These are phyloP conservation scores for Coniella vitis DNA, from an alignment of 2,329 filamentous ascomycete species.

Conservation along the genomic window DNA sequence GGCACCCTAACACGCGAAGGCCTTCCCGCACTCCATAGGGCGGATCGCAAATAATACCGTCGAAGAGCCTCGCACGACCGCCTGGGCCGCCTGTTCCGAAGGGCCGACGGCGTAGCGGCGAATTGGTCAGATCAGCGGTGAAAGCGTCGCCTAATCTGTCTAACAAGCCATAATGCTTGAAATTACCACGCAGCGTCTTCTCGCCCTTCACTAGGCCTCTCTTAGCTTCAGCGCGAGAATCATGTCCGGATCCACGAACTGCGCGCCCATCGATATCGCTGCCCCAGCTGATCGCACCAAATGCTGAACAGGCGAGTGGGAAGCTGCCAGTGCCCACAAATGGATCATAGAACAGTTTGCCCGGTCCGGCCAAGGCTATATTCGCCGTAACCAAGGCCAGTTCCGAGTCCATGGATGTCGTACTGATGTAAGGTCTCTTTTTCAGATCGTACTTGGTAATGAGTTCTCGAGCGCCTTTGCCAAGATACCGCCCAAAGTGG, in stretches of 20 bases:
- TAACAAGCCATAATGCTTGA: conserved; percentile 71
- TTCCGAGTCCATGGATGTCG: conserved; percentile 96
- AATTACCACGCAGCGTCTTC: conserved; percentile 60
- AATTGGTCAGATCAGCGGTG: conserved; percentile 81
- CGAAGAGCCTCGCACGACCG: conserved; percentile 49
- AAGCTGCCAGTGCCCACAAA: conserved; percentile 96
- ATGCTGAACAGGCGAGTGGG: conserved; percentile 81
- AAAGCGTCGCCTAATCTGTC: conserved; percentile 69
- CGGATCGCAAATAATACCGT: conserved; percentile 91
- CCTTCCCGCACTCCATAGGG: conserved; percentile 95
- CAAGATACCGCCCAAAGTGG: conserved; percentile 68
- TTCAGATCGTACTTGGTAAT: conserved; percentile 79
- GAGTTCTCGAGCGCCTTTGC: conserved; percentile 57
- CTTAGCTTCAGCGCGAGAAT: conserved; percentile 35
- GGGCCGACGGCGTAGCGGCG: conserved; percentile 54
- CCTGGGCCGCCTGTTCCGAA: conserved; percentile 22
- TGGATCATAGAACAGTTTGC: conserved; percentile 86
- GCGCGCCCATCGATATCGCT: conserved; percentile 91
- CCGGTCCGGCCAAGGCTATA: conserved; percentile 72
- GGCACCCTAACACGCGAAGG: conserved; percentile 74
- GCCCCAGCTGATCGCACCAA: conserved; percentile 75
- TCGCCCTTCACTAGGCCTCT: conserved; percentile 23
- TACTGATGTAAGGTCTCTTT: conserved; percentile 88
- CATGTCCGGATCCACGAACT: conserved; percentile 59
- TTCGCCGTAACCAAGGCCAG: conserved; percentile 88